phyloP scores from a whole-genome alignment of 805 yeast species.

The Schizosaccharomyces lindneri region DNA sequence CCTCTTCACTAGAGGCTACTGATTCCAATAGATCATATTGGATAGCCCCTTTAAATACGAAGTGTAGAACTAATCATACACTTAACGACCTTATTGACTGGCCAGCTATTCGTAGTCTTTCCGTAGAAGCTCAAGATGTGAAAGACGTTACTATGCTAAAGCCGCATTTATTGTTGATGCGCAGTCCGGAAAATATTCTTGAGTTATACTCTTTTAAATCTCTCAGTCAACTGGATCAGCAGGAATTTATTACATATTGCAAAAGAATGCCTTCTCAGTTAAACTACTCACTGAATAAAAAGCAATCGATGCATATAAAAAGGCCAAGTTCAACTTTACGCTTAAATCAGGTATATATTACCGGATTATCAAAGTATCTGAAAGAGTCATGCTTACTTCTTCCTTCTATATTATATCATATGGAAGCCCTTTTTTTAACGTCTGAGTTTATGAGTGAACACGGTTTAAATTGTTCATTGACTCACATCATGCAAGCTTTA shows the following conservation, averaged over 20 bases:
- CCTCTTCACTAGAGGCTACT: not conserved
- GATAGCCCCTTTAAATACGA: not conserved
- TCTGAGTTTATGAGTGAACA: not conserved
- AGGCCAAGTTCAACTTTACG: not conserved
- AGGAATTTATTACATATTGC: too few species aligned
- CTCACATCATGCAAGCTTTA: constrained; percentile 1
- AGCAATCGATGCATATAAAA: not conserved
- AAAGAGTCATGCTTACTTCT: not conserved
- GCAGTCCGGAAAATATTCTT: too few species aligned
- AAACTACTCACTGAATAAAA: too few species aligned
- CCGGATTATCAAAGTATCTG: not conserved
- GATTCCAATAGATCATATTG: not conserved
- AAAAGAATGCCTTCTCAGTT: too few species aligned
- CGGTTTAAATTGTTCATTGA: not conserved
- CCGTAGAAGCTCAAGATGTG: not conserved
- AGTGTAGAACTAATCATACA: not conserved
- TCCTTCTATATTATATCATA: constrained; percentile 1
- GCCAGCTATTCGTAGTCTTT: not conserved
- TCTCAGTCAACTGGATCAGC: too few species aligned
- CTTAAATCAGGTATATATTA: not conserved
- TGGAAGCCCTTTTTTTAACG: constrained; percentile 1
- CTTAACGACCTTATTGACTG: not conserved
- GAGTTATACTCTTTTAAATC: too few species aligned
- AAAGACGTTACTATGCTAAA: not conserved
- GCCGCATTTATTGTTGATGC: not conserved